phyloP scores from a whole-genome alignment of 306 rosid genomes.

The Lathyrus tuberosus region DNA sequence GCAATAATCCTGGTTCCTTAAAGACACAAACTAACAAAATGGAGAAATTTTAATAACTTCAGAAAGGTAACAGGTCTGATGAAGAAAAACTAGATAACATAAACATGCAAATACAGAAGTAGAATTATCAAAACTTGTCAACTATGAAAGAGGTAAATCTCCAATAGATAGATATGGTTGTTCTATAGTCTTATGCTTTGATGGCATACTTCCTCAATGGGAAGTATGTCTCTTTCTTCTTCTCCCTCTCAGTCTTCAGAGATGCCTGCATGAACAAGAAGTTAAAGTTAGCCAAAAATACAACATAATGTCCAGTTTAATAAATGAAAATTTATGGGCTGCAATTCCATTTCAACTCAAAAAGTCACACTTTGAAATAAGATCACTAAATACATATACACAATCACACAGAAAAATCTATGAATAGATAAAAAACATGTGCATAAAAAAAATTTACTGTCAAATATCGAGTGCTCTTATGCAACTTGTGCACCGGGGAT shows the following conservation, averaged over 20 bases:
- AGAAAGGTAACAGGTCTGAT: conserved; percentile 18
- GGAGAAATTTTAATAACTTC: neutral
- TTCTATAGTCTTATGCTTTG: conserved; percentile 58
- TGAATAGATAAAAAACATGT: neutral
- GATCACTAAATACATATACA: no score
- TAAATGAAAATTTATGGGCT: neutral
- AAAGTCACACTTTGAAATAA: no score
- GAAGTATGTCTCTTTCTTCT: conserved; percentile 70
- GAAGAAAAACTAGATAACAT: conserved; percentile 4
- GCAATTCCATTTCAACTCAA: neutral
- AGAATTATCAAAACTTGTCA: conserved; percentile 42
- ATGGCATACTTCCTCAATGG: conserved; percentile 90
- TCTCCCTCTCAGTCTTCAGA: conserved; percentile 73
- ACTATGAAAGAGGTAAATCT: neutral
- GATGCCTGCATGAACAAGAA: conserved; percentile 55
- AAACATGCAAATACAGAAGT: conserved; percentile 23
- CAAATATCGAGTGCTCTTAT: neutral
- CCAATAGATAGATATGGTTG: conserved; percentile 10
- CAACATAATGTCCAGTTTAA: neutral
- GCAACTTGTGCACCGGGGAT: no score
- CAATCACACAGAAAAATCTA: no score
- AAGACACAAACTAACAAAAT: neutral
- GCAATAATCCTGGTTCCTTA: neutral
- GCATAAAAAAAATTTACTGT: neutral
- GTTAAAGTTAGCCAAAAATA: neutral